Evolutionary conservation across 352 stramenopile species (phyloP).

Genomic region (Phytophthora constricta): DNA sequence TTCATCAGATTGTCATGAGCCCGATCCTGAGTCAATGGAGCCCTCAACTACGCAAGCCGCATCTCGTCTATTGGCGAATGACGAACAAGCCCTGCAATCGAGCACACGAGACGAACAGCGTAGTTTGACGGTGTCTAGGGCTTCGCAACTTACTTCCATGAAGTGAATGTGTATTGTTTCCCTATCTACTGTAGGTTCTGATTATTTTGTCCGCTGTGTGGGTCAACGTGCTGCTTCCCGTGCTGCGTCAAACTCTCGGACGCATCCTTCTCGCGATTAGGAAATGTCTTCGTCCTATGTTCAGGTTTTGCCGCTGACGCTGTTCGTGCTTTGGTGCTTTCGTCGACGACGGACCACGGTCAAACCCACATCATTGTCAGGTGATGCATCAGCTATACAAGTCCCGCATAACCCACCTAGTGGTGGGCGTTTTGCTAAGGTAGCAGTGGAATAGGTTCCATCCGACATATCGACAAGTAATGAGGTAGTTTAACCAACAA

Average conservation of each 20-base stretch:
- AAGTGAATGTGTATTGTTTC: too few species aligned
- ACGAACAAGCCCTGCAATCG: too few species aligned
- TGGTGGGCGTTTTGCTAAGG: slow-evolving; percentile 40
- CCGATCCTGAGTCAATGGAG: too few species aligned
- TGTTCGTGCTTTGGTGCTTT: slow-evolving; percentile 37
- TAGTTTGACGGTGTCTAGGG: too few species aligned
- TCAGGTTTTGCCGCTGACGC: slow-evolving; percentile 25
- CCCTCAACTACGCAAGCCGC: too few species aligned
- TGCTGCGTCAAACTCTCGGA: slow-evolving; percentile 52
- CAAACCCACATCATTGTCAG: slow-evolving; percentile 15
- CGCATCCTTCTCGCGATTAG: slow-evolving; percentile 42
- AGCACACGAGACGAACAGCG: too few species aligned
- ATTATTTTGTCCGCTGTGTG: slow-evolving; percentile 71
- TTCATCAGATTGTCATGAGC: too few species aligned
- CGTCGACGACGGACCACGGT: slow-evolving; percentile 21
- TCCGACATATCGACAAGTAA: slow-evolving; percentile 25
- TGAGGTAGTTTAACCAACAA: background rate
- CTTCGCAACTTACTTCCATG: too few species aligned
- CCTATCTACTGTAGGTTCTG: too few species aligned
- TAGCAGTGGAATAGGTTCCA: slow-evolving; percentile 40
- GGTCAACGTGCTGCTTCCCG: slow-evolving; percentile 52
- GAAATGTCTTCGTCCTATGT: slow-evolving; percentile 28
- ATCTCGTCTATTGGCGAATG: too few species aligned
- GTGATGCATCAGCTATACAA: background rate
- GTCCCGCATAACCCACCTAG: slow-evolving; percentile 11